Base-by-base conservation (phyloP, 306 rosid species). In the Hippophae gyantsensis region DNA sequence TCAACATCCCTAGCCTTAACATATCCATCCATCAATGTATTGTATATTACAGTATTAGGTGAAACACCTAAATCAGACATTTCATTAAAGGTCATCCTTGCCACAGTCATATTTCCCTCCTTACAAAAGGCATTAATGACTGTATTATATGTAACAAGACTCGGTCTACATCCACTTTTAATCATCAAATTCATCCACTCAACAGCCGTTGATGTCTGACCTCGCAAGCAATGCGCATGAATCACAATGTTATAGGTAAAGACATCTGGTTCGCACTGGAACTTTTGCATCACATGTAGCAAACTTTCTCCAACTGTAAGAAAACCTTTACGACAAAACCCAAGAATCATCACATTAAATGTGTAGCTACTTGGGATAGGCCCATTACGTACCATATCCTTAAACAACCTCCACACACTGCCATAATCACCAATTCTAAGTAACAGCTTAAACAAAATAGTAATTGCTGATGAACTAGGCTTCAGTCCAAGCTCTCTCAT, bases 1-100 rank as follows among this genome's bases (percentile, higher is more conserved):
- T 60, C 77, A 56, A 84, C 56, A 42, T 87, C 89, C 69, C 89
- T 68, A n/a, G 89, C 77, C 81, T 87, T 87, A 63, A 87, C 79
- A 64, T 84, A 78, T 59, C 94, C 95, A 74, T 82, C 81, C 69
- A 87, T 76, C 67, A 84, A 50, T 12, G 85, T 69, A 72, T 84
- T 87, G 70, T 78, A 87, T 2, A 68, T 58, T 26, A 6, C 41
- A 46, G 77, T 64, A 68, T 75, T 72, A 6, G 68, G 74, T 55
- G 73, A 48, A 55, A 76, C 52, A 55, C 81, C 81, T 67, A 67
- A 43, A 6, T 76, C 78, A 48, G 50, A 62, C 62, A 88, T 71
- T 46, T 52, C 74, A 70, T 84, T 73, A 61, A 88, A 85, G 61
- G 76, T 5, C 69, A 67, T 74, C 69, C 79, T 77, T 0, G 93